Conservation (phyloP, 164 flowering plant species). For the Amborella trichopoda region DNA sequence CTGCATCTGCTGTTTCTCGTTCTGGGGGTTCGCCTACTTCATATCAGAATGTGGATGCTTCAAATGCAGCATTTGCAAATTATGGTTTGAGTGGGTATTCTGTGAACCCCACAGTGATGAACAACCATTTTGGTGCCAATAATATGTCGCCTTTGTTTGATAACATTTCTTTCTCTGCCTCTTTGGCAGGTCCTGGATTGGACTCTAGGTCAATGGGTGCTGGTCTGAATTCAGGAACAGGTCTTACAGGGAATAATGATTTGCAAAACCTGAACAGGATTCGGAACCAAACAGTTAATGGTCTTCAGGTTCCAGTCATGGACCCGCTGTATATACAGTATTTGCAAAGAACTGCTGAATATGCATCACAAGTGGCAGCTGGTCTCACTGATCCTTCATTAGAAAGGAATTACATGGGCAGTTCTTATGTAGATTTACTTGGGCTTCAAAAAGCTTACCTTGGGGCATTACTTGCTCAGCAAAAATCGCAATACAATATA, state of each 20-base stretch:
- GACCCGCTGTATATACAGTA: constrained; percentile 72
- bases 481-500: constrained; percentile 53
- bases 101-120: constrained; percentile 1
- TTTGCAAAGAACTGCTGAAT: constrained; percentile 41
- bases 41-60: background rate
- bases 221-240: constrained; percentile 30
- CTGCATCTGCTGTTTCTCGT: background rate
- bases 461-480: constrained; percentile 42
- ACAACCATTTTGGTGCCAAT: background rate
- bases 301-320: constrained; percentile 30
- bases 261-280: constrained; percentile 34
- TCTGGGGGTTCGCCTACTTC: background rate
- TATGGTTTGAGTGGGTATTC: background rate
- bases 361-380: constrained; percentile 48
- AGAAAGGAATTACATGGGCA: constrained; percentile 40
- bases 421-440: constrained; percentile 39
- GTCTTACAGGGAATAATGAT: constrained; percentile 41
- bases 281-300: constrained; percentile 35
- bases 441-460: constrained; percentile 76
- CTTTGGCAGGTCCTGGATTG: constrained; percentile 33
- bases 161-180: too few species aligned
- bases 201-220: constrained; percentile 51
- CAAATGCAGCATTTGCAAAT: background rate
- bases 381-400: constrained; percentile 32
- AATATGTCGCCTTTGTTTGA: background rate